Evolutionary conservation across 2,329 filamentous ascomycete genomes (phyloP).

Genomic region (Calonectria crousiana): DNA sequence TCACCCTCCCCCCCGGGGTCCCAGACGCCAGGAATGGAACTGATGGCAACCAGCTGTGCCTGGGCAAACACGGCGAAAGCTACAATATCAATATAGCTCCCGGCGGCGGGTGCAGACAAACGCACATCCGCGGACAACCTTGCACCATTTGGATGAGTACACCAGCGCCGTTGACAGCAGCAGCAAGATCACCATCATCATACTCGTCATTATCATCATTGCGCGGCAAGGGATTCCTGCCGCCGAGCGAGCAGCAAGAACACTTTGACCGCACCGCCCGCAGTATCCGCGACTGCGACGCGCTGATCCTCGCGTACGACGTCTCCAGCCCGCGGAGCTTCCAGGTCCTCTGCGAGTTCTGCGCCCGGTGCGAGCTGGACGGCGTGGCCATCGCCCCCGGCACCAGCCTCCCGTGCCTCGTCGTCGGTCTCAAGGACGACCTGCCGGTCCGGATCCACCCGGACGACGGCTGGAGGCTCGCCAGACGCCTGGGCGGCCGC

Average conservation of each 20-base stretch:
- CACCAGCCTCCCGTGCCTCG: conserved; percentile 27
- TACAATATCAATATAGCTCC: neutral
- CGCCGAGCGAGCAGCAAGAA: conserved; percentile 18
- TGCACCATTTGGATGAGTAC: conserved; percentile 30
- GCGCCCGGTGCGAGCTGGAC: conserved; percentile 30
- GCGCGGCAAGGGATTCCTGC: conserved; percentile 9
- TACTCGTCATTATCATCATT: neutral
- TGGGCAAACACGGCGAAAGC: conserved; percentile 18
- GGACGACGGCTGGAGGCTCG: conserved; percentile 27
- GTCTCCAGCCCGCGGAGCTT: conserved; percentile 27
- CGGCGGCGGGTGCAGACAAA: conserved; percentile 13
- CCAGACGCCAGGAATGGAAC: neutral
- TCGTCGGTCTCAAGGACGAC: conserved; percentile 32
- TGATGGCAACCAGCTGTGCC: conserved; percentile 22
- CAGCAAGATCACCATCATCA: neutral
- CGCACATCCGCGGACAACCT: conserved; percentile 19
- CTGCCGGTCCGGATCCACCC: conserved; percentile 2
- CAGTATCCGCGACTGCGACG: conserved; percentile 31
- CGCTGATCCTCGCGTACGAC: conserved; percentile 32
- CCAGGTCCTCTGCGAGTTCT: conserved; percentile 31
- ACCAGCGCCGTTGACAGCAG: conserved; percentile 23
- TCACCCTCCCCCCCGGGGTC: neutral
- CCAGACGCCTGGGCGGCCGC: conserved; percentile 24
- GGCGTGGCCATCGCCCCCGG: conserved; percentile 28
- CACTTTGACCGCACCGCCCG: conserved; percentile 25